Evolutionary conservation across 169 alveolate species (phyloP), one percentile per base, ranked within the genome.

Genomic region (Cyclospora cayetanensis): DNA sequence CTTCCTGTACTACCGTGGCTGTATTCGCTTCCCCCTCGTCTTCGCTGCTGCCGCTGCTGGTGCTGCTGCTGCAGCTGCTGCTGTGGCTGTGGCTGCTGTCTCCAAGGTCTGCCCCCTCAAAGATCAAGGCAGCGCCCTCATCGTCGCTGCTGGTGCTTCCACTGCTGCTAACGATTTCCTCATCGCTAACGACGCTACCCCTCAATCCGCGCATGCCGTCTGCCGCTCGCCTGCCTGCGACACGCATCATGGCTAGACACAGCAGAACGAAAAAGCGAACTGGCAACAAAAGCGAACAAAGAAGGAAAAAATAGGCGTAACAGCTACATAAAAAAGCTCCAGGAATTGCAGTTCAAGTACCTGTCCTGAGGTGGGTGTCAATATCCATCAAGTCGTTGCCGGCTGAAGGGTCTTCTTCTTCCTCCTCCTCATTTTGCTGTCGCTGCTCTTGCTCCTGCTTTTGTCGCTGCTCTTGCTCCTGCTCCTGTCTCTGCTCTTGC

Each of bases 321-420:
- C 60, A 50, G 60, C 18, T 18, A 50, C 25, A 9, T 50, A 18
- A 9, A 50, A 18, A 9, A 50, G 72, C 88, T 27, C 27, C 72
- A 35, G 50, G 20, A 46, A 50, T 70, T 79, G 88, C 88, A 46
- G 72, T 70, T 5, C 29, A 76, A 29, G 25, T 46, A 43, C 88
- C 88, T 46, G 88, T 35, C 34, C 42, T 43, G 72, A 46, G 31
- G 60, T 29, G 88, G 20, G 52, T 79, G 88, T 52, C 88, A 43
- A 43, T 70, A 50, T 52, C 88, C 88, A 79, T 79, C 53, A 52
- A 34, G 18, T 46, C 88, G 70, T 43, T 46, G 88, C 88, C 27
- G 31, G 35, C 88, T 27, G 39, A 22, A 39, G 88, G 15, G 2
- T 77, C 70, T 22, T 42, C 68, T 77, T 46, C 74, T 39, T 79